A percentile compares a stretch with the other conserved stretches of the same genome.
Conservation (phyloP, 2,329 filamentous ascomycete genomes). For the Diaporthe sp. region DNA sequence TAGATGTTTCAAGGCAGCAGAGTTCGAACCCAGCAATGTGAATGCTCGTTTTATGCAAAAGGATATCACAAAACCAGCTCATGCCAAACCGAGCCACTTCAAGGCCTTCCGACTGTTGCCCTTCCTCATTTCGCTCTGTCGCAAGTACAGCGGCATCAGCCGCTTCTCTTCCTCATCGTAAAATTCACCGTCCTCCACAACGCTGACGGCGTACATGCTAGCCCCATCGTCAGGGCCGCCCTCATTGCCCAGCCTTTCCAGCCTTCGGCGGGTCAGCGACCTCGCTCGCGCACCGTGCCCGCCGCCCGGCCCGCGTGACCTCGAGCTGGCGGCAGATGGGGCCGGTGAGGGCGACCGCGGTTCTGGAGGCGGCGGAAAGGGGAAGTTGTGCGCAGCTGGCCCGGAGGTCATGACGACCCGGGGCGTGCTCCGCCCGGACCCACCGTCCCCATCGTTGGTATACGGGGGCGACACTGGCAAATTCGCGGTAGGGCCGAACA, state of each 20-base stretch:
- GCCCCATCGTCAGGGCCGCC: conserved; percentile 34
- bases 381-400: background rate
- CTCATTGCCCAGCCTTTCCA: background rate
- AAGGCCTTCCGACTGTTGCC: conserved; percentile 47
- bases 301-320: background rate
- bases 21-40: background rate
- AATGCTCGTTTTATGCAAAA: background rate
- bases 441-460: background rate
- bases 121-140: conserved; percentile 34
- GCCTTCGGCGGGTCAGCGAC: conserved; percentile 13
- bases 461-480: conserved; percentile 8
- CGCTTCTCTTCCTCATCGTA: conserved; percentile 40
- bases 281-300: conserved; percentile 6
- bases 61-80: background rate
- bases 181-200: conserved; percentile 35
- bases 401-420: background rate
- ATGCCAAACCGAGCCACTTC: conserved; percentile 48
- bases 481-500: background rate
- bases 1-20: background rate
- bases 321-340: conserved; percentile 17
- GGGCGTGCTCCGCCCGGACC: conserved; percentile 9
- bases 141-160: conserved; percentile 42
- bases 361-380: conserved; percentile 11
- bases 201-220: conserved; percentile 26
- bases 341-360: conserved; percentile 23